Conservation (phyloP, 2,329 filamentous ascomycete genomes). For the Aulographum hederae region DNA sequence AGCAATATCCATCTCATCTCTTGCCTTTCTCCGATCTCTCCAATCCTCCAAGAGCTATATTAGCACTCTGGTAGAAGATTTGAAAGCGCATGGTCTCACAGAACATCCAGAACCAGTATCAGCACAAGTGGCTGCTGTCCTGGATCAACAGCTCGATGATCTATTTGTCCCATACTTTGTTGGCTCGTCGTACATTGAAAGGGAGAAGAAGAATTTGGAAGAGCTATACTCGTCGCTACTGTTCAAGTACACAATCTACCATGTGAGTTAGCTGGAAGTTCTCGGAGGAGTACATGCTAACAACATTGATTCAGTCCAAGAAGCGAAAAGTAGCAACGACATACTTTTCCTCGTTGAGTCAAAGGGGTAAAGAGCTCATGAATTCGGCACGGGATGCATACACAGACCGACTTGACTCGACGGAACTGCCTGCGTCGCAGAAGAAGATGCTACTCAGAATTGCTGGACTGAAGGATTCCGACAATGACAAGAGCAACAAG, state of each 20-base stretch:
- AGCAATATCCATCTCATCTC: slow-evolving; percentile 73
- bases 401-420: slow-evolving; percentile 71
- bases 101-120: slow-evolving; percentile 88
- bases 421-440: slow-evolving; percentile 73
- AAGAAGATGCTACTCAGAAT: slow-evolving; percentile 81
- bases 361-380: slow-evolving; percentile 76
- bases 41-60: slow-evolving; percentile 88
- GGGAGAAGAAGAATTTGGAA: slow-evolving; percentile 6
- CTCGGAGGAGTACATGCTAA: slow-evolving; percentile 6
- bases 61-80: slow-evolving; percentile 68
- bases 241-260: slow-evolving; percentile 95
- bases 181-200: slow-evolving; percentile 32
- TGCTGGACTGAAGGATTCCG: slow-evolving; percentile 61
- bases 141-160: slow-evolving; percentile 51
- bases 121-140: slow-evolving; percentile 54
- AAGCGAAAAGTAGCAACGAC: slow-evolving; percentile 66
- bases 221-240: slow-evolving; percentile 22
- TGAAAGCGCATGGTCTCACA: slow-evolving; percentile 85
- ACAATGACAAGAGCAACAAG: slow-evolving; percentile 42
- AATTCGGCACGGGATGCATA: slow-evolving; percentile 82
- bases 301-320: slow-evolving; percentile 30
- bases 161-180: slow-evolving; percentile 49
- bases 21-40: slow-evolving; percentile 78
- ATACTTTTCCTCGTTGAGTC: slow-evolving; percentile 82
- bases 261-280: slow-evolving; percentile 27